These are phyloP conservation scores for Phaeosphaeria sp. DNA, from an alignment of 2,329 filamentous ascomycete genomes.

Conservation along the genomic window DNA sequence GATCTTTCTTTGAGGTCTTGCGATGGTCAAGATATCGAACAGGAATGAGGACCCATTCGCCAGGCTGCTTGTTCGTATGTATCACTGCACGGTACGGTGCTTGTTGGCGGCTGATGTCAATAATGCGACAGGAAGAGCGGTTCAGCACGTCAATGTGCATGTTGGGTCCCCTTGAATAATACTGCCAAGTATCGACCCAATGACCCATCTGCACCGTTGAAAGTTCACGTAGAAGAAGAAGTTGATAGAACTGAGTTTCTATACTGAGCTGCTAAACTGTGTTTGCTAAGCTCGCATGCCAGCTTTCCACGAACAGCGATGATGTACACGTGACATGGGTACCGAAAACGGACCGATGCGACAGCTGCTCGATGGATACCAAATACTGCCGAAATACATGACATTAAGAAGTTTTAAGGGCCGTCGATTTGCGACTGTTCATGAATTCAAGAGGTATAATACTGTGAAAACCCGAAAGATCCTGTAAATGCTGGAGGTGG, in stretches of 20 bases:
- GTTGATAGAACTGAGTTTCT: background rate
- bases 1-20: no score
- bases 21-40: no score
- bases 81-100: no score
- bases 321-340: slow-evolving; percentile 20
- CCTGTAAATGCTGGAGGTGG: slow-evolving; percentile 12
- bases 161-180: no score
- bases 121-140: no score
- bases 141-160: no score
- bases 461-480: background rate
- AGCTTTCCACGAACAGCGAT: slow-evolving; percentile 20
- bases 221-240: background rate
- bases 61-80: no score
- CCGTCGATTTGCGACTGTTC: slow-evolving; percentile 9
- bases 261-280: slow-evolving; percentile 27
- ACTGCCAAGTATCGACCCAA: no score
- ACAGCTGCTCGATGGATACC: slow-evolving; percentile 22
- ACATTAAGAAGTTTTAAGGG: slow-evolving; percentile 30
- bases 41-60: no score
- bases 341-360: background rate
- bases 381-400: slow-evolving; percentile 22
- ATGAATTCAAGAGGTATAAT: background rate
- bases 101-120: no score
- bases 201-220: no score
- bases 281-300: slow-evolving; percentile 31